Evolutionary conservation across 2,329 filamentous ascomycete genomes (phyloP), one percentile per base, ranked within the genome.

Genomic region (Waltergamsia citrina): DNA sequence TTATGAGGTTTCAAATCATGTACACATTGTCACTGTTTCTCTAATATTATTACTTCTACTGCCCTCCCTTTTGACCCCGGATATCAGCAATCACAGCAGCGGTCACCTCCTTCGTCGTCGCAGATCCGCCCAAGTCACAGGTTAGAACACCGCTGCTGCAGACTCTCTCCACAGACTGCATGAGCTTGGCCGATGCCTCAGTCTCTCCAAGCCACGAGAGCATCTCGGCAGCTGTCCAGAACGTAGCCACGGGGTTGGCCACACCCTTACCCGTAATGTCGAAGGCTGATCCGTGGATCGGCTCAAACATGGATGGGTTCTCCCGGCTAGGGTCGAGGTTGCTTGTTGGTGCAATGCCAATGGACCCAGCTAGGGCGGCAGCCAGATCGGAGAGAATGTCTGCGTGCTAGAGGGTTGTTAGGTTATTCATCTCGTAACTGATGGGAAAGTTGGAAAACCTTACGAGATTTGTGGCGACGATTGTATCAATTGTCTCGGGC

Each of bases 301-400:
- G 72, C 56, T 77, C 73, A 40, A 77, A 78, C 68, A 77, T 74
- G 34, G 63, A 69, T 42, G 73, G 43, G 53, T 73, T 49, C 52
- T 69, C 19, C 49, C 70, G 50, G 1, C 56, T 60, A 2, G 79
- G 78, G 42, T 84, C 78, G 2, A 84, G 60, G 43, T 82, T 83
- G 32, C 67, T 74, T 0, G 78, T 82, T 4, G 80, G 78, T 4
- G 80, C 80, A 38, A 85, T 83, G 7, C 81, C 79, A 39, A 85
- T 84, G 3, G 71, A 78, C 0, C 80, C 80, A 3, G 79, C 79
- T 6, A 84, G 59, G 1, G 78, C 77, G 11, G 81, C 79, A 6
- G 79, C 81, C 15, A 85, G 61, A 46, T 85, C 80, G 1, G 78
- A 81, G 5, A 85, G 66, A 32, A 83, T 81, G 41, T 83, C 78